Evolutionary conservation across 352 stramenopile genomes (phyloP), one percentile per base, ranked within the genome.

Genomic region (Thraustotheca clavata): DNA sequence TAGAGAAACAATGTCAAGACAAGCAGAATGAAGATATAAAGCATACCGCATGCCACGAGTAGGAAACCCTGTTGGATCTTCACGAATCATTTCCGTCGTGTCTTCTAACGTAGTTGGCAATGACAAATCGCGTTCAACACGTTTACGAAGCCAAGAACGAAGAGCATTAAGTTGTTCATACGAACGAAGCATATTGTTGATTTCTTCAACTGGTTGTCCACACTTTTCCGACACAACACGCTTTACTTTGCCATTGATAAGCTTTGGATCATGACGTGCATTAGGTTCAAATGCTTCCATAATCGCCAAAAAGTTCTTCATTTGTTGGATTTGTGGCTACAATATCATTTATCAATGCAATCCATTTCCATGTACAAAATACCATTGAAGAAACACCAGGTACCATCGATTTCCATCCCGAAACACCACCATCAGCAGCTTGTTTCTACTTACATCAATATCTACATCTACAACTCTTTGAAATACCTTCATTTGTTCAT

Each of bases 191-290:
- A 91, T 86, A 68, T 82, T 88, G 72, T 94, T 94, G 70, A 94
- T 88, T 55, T 94, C 80, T 67, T 91, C 84, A 5, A 83, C 69
- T 11, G 77, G 84, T 83, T 91, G 77, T 62, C 83, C 83, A 54
- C 73, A 79, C 73, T 92, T 92, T 67, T 92, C 80, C 22, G 76
- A 76, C 52, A 94, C 78, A 72, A 86, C 77, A 48, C 83, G 80
- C 76, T 94, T 94, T 55, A 80, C 59, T 65, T 94, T 94, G 71
- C 85, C 85, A 59, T 86, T 88, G 59, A 94, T 87, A 29, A 94
- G 73, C 39, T 75, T 75, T 9, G 85, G 85, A 63, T 87, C 86
- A 50, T 88, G 68, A 49, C 77, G 76, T 65, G 76, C 75, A 65
- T 91, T 73, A 5, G 77, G 78, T 78, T 94, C 83, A 41, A 86